Percentiles rank a stretch among this genome's conserved stretches.
These are phyloP conservation scores for Penicillium dipodomyicola DNA, from an alignment of 495 filamentous ascomycete species.

Conservation along the genomic window DNA sequence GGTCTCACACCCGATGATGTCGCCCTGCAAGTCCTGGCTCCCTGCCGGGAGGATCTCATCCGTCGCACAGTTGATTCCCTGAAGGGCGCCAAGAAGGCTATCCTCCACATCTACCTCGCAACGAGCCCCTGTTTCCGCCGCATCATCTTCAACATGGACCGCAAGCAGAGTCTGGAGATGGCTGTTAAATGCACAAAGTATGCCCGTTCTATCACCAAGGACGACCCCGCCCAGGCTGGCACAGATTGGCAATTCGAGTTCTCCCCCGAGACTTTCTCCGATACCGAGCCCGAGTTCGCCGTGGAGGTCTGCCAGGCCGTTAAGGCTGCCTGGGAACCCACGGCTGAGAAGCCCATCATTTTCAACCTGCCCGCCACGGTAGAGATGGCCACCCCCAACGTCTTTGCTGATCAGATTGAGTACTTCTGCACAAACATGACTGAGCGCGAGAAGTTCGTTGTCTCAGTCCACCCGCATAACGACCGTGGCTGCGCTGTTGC, in stretches of 20 bases:
- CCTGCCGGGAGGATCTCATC: constrained; percentile 92
- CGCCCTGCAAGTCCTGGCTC: constrained; percentile 91
- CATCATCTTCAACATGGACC: constrained; percentile 84
- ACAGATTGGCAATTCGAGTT: constrained; percentile 97
- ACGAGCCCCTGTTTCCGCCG: constrained; percentile 90
- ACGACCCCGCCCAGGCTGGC: constrained; percentile 67
- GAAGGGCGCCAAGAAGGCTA: constrained; percentile 89
- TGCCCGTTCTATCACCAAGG: constrained; percentile 90
- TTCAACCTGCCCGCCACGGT: constrained; percentile 98
- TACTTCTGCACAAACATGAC: constrained; percentile 85
- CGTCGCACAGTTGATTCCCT: constrained; percentile 85
- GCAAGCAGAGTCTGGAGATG: constrained; percentile 76
- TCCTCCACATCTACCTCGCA: constrained; percentile 94
- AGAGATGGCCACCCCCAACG: constrained; percentile 92
- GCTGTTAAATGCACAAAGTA: constrained; percentile 85
- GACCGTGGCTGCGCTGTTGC: constrained; percentile 88
- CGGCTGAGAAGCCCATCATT: constrained; percentile 79
- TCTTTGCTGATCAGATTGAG: constrained; percentile 96
- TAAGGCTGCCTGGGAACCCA: constrained; percentile 91
- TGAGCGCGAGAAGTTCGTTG: constrained; percentile 76
- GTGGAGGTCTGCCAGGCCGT: constrained; percentile 88
- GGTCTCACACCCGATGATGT: constrained; percentile 89
- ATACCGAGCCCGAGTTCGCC: constrained; percentile 80
- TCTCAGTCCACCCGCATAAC: constrained; percentile 89
- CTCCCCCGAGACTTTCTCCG: constrained; percentile 94